Evolutionary conservation across 2,329 filamentous ascomycete species (phyloP).

Genomic region (Biscogniauxia marginata): DNA sequence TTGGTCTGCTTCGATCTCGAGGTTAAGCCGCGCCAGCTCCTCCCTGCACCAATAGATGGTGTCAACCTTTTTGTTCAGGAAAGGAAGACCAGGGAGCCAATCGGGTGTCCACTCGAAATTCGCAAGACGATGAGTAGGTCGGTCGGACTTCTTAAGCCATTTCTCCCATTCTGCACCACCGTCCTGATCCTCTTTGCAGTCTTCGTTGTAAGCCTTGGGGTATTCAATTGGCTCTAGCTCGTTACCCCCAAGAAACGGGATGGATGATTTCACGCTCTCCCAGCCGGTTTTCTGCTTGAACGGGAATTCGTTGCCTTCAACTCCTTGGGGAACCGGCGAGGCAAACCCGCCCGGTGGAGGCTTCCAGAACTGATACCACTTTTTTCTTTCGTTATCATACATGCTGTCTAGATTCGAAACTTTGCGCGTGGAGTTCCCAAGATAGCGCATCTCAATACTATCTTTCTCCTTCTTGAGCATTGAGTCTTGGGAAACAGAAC

Average conservation of each 20-base stretch:
- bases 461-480: constrained; percentile 34
- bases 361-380: constrained; percentile 66
- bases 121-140: constrained; percentile 80
- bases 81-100: constrained; percentile 77
- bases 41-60: constrained; percentile 89
- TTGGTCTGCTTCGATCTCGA: constrained; percentile 91
- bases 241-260: constrained; percentile 50
- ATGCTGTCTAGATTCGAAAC: constrained; percentile 49
- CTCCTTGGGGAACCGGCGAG: constrained; percentile 59
- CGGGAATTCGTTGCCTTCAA: constrained; percentile 44
- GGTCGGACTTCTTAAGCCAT: constrained; percentile 77
- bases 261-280: constrained; percentile 46
- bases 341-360: constrained; percentile 59
- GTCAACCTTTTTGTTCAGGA: constrained; percentile 87
- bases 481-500: constrained; percentile 41
- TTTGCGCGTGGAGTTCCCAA: constrained; percentile 54
- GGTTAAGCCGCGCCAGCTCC: constrained; percentile 81
- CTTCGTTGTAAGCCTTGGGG: constrained; percentile 59
- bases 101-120: constrained; percentile 49
- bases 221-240: constrained; percentile 54
- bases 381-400: constrained; percentile 43
- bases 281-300: constrained; percentile 49
- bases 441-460: constrained; percentile 31
- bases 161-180: constrained; percentile 74
- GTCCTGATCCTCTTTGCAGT: constrained; percentile 56